Base-by-base conservation (phyloP, 2,329 filamentous ascomycete genomes). In the Kalaharituber pfeilii region DNA sequence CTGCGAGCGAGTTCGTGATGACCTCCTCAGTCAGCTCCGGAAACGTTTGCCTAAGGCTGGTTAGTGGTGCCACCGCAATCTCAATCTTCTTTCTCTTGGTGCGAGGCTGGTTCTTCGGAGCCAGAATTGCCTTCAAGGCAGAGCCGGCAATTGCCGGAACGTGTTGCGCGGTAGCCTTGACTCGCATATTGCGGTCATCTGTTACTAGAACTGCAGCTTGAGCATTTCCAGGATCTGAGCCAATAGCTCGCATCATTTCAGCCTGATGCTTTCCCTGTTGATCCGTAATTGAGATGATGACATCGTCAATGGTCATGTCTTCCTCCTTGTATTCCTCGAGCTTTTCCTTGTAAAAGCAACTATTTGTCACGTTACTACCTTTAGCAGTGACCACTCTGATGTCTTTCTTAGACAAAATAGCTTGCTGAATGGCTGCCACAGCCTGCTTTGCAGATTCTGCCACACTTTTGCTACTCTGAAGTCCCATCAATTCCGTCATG, bases 141-240 rank as follows among this genome's bases (percentile, higher is more conserved):
- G 59, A 59, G 15, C 59, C 55, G 0, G 59, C 52, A 18, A 65
- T 59, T 9, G 63, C 59, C 5, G 59, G 55, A 11, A 65, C 62
- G 1, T 61, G 59, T 1, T 58, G 54, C 2, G 63, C 60, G 11
- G 60, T 59, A 2, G 63, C 62, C 25, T 64, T 65, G 5, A 65
- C 60, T n/a, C 63, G 52, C 63, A 65, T 64, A 27, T 60, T 58
- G 6, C 56, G 52, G 36, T 64, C 63, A 9, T 65, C 62, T 1
- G 63, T 65, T 7, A 65, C 57, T 1, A 65, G 55, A 11, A 64
- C 59, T n/a, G 63, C 63, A 3, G 62, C 55, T 26, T 59, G 52
- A 4, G 57, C 58, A 1, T 54, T 56, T 18, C 50, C 50, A 8
- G 49, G 49, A 8, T 51, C 51, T 1, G 27, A 52, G 50, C 24